Base-by-base conservation (phyloP, 2,329 filamentous ascomycete species). In the Fusarium scirpi region DNA sequence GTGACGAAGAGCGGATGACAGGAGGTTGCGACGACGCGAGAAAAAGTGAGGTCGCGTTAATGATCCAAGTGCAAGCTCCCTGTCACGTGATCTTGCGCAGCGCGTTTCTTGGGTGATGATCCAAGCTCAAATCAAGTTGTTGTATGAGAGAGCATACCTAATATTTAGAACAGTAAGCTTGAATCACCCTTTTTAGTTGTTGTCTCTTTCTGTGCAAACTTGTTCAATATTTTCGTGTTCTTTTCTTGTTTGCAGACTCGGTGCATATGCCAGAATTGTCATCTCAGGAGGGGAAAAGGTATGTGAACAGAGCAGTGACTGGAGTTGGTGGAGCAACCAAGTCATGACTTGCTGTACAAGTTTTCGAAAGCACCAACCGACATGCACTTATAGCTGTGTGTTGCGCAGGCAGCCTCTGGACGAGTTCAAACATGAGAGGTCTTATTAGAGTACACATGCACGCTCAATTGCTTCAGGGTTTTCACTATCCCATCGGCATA, bases 41-140 rank as follows among this genome's bases (percentile, higher is more conserved):
- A 80, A 80, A 80, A 81, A 78, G 76, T 73, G 76, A 74, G 65
- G 79, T 80, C 81, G 81, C 80, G 81, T 83, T 79, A 81, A 83
- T 82, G 79, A 77, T 69, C 62, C 62, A 69, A 71, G 69, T 46
- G 62, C 69, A 44, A 68, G 70, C 58, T 74, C 68, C 53, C 9
- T 54, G 30, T 80, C 80, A 82, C 80, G 80, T 82, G 80, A 82
- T 48, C 7, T 8, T 40, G 32, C 20, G 65, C 71, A 68, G 70
- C 77, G 76, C 75, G 75, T 75, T 66, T 43, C 53, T 61, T 61
- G 30, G 25, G 34, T 30, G 46, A 65, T 48, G 64, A 76, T 76
- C 72, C 58, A 65, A 72, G 72, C 65, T 73, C 53, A 32, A 34
- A 29, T 49, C 43, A 49, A 49, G 24, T n/a, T 15, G 25, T 24